phyloP scores from a whole-genome alignment of 1,139 yeast species.

The Debaryomycetaceae sp. region DNA sequence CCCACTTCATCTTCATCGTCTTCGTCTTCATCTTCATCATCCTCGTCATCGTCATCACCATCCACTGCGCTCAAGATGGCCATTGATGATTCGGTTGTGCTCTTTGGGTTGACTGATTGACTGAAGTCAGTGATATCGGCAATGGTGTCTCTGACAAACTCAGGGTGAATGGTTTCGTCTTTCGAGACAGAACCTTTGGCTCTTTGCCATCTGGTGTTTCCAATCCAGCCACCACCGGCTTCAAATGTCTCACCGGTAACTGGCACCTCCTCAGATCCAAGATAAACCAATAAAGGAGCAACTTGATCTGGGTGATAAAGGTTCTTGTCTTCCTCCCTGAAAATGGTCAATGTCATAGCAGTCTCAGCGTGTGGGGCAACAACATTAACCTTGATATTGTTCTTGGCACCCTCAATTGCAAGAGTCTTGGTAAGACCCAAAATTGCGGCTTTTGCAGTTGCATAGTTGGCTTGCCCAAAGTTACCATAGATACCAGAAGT shows the following conservation, averaged over 20 bases:
- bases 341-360: conserved; percentile 89
- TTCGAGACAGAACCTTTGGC: conserved; percentile 76
- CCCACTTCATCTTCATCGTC: conserved; percentile 53
- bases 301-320: conserved; percentile 86
- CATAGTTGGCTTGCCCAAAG: conserved; percentile 96
- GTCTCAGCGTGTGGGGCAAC: conserved; percentile 99
- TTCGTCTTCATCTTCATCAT: conserved; percentile 46
- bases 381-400: conserved; percentile 71
- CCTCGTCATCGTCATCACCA: conserved; percentile 49
- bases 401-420: conserved; percentile 85
- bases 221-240: conserved; percentile 88
- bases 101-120: conserved; percentile 54
- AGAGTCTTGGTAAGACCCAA: conserved; percentile 80
- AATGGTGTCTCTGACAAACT: conserved; percentile 69
- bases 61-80: conserved; percentile 68
- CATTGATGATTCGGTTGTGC: conserved; percentile 76
- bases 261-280: conserved; percentile 72
- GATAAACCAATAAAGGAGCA: conserved; percentile 81
- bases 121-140: conserved; percentile 62
- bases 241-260: conserved; percentile 42
- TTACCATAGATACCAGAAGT: conserved; percentile 97
- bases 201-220: conserved; percentile 93
- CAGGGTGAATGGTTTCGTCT: conserved; percentile 58
- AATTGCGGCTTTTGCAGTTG: conserved; percentile 90
- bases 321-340: conserved; percentile 71